Percentiles rank a stretch among this genome's conserved stretches.
Evolutionary conservation across 805 yeast genomes (phyloP).

Genomic region (Yarrowia bubula): DNA sequence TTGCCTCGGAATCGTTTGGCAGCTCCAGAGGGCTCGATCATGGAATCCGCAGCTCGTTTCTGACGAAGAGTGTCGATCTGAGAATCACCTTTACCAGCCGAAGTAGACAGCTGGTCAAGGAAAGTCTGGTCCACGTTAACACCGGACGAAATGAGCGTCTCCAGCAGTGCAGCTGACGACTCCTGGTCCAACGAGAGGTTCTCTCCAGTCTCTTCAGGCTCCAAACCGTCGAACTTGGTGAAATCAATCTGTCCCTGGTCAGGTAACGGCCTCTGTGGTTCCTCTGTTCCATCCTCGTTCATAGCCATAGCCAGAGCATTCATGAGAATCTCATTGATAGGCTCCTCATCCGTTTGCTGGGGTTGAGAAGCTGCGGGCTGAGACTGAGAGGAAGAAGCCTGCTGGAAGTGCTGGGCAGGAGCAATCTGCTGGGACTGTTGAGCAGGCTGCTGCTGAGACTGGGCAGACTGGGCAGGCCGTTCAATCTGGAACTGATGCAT

Average conservation of each 20-base stretch:
- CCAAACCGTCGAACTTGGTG: conserved; percentile 21
- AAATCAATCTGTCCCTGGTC: conserved; percentile 22
- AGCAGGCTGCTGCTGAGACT: not conserved
- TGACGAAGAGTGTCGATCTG: conserved; percentile 11
- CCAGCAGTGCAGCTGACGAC: conserved; percentile 21
- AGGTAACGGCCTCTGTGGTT: not conserved
- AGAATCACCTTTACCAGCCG: conserved; percentile 5
- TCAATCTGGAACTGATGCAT: conserved; percentile 27
- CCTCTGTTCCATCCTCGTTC: conserved; percentile 20
- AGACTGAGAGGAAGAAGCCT: not conserved
- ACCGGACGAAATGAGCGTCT: conserved; percentile 14
- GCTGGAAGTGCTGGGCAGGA: conserved; percentile 10
- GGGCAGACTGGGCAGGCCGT: not conserved
- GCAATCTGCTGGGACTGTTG: conserved; percentile 5
- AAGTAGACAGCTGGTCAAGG: conserved; percentile 16
- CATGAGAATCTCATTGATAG: conserved; percentile 30
- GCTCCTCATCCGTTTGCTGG: conserved; percentile 18
- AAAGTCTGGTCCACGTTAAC: conserved; percentile 17
- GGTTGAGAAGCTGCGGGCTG: conserved; percentile 1
- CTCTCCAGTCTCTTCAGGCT: conserved; percentile 11
- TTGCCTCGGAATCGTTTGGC: not conserved
- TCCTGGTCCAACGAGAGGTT: conserved; percentile 17
- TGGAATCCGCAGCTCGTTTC: conserved; percentile 1
- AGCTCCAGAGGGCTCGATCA: conserved; percentile 17
- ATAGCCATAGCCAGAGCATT: conserved; percentile 32